phyloP scores from a whole-genome alignment of 768 basidiomycete species.

The Roridomyces roridus region DNA sequence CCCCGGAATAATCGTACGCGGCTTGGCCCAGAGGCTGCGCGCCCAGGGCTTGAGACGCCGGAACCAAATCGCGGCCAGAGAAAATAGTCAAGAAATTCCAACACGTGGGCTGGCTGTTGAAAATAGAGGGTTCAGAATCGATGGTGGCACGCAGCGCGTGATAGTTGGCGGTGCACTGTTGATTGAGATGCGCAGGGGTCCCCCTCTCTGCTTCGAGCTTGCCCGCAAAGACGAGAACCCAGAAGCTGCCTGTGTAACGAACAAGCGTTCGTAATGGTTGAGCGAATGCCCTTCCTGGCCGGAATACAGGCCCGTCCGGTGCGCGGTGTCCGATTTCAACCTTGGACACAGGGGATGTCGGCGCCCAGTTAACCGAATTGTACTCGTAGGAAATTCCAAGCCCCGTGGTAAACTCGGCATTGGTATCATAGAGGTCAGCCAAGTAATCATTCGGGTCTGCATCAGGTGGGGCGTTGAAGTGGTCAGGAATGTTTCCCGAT shows the following conservation, averaged over 20 bases:
- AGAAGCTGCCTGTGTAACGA: background rate
- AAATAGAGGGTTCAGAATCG: background rate
- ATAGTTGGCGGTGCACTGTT: background rate
- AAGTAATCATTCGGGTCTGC: conserved; percentile 6
- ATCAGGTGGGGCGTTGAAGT: conserved; percentile 7
- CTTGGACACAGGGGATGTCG: background rate
- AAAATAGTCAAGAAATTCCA: conserved; percentile 6
- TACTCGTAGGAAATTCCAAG: background rate
- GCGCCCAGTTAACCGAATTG: background rate
- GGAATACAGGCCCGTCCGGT: conserved; percentile 4
- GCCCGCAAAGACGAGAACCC: background rate
- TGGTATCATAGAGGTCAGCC: background rate
- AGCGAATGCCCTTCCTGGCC: background rate
- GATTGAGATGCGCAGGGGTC: background rate
- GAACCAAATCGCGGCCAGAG: background rate
- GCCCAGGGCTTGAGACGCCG: background rate
- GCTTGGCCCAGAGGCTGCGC: background rate
- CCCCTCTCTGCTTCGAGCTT: background rate
- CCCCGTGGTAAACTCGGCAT: conserved; percentile 7
- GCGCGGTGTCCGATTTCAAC: background rate
- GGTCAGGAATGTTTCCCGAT: conserved; percentile 3
- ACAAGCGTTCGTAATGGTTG: conserved; percentile 1
- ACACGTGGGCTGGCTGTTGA: background rate
- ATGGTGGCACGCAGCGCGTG: background rate
- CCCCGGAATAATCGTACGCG: background rate